These are phyloP conservation scores for Geotrichum australiense DNA, from an alignment of 1,139 yeast species.

Conservation along the genomic window DNA sequence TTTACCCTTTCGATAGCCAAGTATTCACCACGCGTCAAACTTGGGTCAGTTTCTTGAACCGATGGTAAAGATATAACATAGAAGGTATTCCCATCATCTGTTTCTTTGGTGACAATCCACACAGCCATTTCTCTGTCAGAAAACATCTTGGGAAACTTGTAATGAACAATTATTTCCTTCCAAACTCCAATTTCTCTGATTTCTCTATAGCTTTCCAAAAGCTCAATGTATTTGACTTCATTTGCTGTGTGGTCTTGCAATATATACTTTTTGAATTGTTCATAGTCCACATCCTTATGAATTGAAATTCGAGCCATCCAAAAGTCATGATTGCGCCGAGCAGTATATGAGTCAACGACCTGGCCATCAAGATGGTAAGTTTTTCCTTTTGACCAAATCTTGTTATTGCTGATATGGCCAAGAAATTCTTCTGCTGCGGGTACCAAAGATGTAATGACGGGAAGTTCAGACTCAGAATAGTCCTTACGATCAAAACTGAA, in stretches of 20 bases:
- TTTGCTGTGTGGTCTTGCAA: constrained; percentile 35
- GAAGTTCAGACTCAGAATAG: background rate
- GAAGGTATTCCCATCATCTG: constrained; percentile 37
- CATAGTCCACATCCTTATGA: constrained; percentile 34
- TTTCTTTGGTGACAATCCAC: constrained; percentile 42
- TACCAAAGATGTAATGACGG: background rate
- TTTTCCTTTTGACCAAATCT: constrained; percentile 24
- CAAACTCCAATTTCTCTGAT: constrained; percentile 20
- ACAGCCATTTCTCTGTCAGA: constrained; percentile 50
- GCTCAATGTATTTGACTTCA: constrained; percentile 36
- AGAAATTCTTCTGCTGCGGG: constrained; percentile 3
- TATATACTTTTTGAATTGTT: constrained; percentile 28
- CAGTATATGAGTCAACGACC: constrained; percentile 37
- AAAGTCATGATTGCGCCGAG: constrained; percentile 35
- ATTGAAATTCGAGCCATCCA: constrained; percentile 44
- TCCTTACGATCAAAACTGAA: background rate
- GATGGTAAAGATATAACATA: constrained; percentile 49
- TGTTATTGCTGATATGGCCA: background rate
- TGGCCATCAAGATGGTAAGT: constrained; percentile 17
- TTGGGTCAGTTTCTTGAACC: constrained; percentile 23
- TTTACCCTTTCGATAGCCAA: constrained; percentile 52
- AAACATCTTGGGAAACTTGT: constrained; percentile 47
- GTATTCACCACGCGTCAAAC: constrained; percentile 37
- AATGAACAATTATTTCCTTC: constrained; percentile 34
- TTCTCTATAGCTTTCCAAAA: constrained; percentile 33